These are phyloP conservation scores for Exophiala dermatitidis DNA, from an alignment of 2,329 filamentous ascomycete species.

Conservation along the genomic window DNA sequence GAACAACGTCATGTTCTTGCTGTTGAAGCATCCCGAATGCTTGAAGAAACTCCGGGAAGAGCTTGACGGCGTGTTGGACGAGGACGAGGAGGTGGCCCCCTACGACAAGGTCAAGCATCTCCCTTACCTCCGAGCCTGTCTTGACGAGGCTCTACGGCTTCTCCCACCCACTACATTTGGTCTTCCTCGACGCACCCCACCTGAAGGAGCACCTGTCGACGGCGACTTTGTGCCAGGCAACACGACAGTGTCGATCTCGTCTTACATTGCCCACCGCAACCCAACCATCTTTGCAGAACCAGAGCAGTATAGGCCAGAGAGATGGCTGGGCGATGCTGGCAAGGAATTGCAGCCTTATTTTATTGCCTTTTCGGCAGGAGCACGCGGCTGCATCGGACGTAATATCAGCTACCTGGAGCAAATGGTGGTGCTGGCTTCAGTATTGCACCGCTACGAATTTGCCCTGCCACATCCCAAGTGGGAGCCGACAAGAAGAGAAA, in stretches of 20 bases:
- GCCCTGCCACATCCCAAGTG: constrained; percentile 27
- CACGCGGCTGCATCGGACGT: constrained; percentile 37
- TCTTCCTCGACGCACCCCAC: constrained; percentile 41
- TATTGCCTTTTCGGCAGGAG: constrained; percentile 35
- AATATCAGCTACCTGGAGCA: constrained; percentile 24
- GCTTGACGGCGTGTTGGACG: constrained; percentile 40
- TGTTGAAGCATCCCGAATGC: constrained; percentile 43
- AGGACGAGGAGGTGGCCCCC: constrained; percentile 39
- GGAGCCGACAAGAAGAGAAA: constrained; percentile 29
- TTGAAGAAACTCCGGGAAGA: constrained; percentile 41
- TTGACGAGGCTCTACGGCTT: constrained; percentile 46
- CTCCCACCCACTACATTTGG: constrained; percentile 40
- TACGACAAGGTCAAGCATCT: constrained; percentile 48
- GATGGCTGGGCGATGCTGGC: constrained; percentile 31
- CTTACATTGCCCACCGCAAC: constrained; percentile 38
- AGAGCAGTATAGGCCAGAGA: constrained; percentile 59
- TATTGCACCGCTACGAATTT: constrained; percentile 32
- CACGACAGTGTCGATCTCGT: constrained; percentile 38
- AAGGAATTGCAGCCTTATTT: constrained; percentile 21
- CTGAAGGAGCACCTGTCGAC: constrained; percentile 39
- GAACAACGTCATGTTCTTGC: constrained; percentile 41
- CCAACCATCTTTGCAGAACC: constrained; percentile 53
- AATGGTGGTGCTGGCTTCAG: constrained; percentile 27
- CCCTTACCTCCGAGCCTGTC: constrained; percentile 47
- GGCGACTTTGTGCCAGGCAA: constrained; percentile 41